phyloP scores from a whole-genome alignment of 1,284 basidiomycete genomes.

The Sporisorium iseilematis-ciliati region DNA sequence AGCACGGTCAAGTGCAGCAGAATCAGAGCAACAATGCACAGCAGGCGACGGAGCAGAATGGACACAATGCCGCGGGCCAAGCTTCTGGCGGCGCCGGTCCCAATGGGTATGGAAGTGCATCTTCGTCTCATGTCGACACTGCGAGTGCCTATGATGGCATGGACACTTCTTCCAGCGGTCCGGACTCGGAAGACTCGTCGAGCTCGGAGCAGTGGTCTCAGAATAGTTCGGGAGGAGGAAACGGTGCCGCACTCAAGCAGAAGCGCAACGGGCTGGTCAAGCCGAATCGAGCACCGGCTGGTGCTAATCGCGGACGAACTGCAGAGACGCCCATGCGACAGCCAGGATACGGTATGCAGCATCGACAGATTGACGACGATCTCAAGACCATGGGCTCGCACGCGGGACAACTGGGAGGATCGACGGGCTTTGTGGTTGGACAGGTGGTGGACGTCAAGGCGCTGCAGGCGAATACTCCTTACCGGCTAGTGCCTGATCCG shows the following conservation, averaged over 20 bases:
- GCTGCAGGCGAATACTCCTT: slow-evolving; percentile 49
- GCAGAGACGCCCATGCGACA: slow-evolving; percentile 88
- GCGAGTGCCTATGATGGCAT: slow-evolving; percentile 42
- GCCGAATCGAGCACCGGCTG: slow-evolving; percentile 62
- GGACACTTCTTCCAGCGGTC: slow-evolving; percentile 26
- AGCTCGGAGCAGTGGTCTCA: slow-evolving; percentile 27
- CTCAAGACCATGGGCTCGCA: slow-evolving; percentile 56
- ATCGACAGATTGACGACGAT: slow-evolving; percentile 89
- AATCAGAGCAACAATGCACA: not conserved
- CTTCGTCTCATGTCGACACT: slow-evolving; percentile 23
- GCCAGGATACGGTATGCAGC: slow-evolving; percentile 92
- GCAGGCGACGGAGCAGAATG: slow-evolving; percentile 15
- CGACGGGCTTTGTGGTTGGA: slow-evolving; percentile 52
- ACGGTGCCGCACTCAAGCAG: slow-evolving; percentile 26
- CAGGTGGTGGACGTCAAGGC: slow-evolving; percentile 60
- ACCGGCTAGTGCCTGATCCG: slow-evolving; percentile 28
- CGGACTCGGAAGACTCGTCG: slow-evolving; percentile 28
- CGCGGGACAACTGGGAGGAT: slow-evolving; percentile 9
- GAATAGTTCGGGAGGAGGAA: slow-evolving; percentile 11
- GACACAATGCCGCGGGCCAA: slow-evolving; percentile 3
- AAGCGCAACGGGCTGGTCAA: slow-evolving; percentile 51
- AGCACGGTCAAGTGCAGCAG: slow-evolving; percentile 44
- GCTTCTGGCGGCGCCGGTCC: not conserved
- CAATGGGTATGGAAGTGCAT: slow-evolving; percentile 11
- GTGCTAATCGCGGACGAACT: slow-evolving; percentile 72